Evolutionary conservation across 2,329 filamentous ascomycete genomes (phyloP), one percentile per base, ranked within the genome.

Genomic region (Sphaerulina vaccinii): DNA sequence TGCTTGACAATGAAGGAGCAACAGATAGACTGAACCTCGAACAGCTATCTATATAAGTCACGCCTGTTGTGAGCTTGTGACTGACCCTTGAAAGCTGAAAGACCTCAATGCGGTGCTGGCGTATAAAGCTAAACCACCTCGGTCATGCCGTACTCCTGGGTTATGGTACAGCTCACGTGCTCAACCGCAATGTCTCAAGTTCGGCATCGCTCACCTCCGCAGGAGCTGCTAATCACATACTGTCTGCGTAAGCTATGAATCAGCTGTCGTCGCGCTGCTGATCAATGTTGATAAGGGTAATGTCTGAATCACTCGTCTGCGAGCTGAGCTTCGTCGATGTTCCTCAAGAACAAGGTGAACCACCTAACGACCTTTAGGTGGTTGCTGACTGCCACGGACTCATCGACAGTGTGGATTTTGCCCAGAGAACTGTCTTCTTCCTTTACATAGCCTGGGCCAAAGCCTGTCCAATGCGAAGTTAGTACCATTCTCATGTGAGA

Each of bases 281-380:
- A n/a, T n/a, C 15, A 38, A 38, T 2, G 33, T 39, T 23, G 36
- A 15, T 37, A 21, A 47, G n/a, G n/a, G n/a, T n/a, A 27, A 11
- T n/a, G 33, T 24, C 19, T 11, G 18, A 24, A 22, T 52, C 23
- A 49, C 29, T 43, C 33, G 9, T 39, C 49, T 29, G 53, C 58
- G 32, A 75, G 49, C 15, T 70, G 65, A 9, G 70, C 73, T 55
- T 72, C 73, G 59, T 76, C 73, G 63, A 76, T 68, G 57, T 75
- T 75, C 58, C 72, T 65, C 24, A 76, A 62, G 60, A 72, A 76
- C 32, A 66, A 37, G 50, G 60, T 68, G 58, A 74, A 72, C 73
- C 73, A 76, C 64, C 64, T 71, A 0, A 73, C 68, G 37, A 69
- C 69, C 56, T 73, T 72, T 11, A 75, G 43, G 64, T 76, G 74